phyloP scores from a whole-genome alignment of 2,329 filamentous ascomycete species.

The Aspergillus aculeatus region DNA sequence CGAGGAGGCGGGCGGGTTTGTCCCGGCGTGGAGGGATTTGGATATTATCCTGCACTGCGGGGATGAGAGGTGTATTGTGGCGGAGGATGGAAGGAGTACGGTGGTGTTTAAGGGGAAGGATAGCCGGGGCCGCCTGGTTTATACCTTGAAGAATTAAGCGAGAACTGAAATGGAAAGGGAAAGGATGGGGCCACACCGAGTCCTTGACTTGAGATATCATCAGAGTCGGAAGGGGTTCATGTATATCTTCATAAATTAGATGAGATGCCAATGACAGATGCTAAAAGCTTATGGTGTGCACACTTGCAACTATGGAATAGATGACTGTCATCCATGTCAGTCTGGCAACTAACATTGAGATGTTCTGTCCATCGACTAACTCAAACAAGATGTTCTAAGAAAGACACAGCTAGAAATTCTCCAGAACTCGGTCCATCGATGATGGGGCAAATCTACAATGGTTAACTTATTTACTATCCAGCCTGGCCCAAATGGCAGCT shows the following conservation, averaged over 20 bases:
- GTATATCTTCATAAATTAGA: too few relatives aligned
- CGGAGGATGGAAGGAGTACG: conserved; percentile 26
- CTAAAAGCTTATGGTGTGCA: too few relatives aligned
- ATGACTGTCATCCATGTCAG: too few relatives aligned
- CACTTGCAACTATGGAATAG: too few relatives aligned
- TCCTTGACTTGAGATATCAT: too few relatives aligned
- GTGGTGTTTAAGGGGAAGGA: conserved; percentile 31
- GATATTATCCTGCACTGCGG: conserved; percentile 53
- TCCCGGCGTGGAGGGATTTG: conserved; percentile 52
- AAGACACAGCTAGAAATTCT: too few relatives aligned
- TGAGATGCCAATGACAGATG: too few relatives aligned
- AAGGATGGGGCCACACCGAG: not conserved
- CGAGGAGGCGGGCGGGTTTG: conserved; percentile 43
- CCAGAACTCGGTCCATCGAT: not conserved
- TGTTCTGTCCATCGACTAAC: too few relatives aligned
- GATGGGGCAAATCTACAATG: not conserved
- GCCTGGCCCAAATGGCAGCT: conserved; percentile 3
- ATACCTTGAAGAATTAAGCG: conserved; percentile 27
- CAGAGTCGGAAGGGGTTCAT: too few relatives aligned
- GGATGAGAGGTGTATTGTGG: conserved; percentile 46
- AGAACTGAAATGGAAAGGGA: not conserved
- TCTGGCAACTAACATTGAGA: too few relatives aligned
- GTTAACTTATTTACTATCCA: not conserved
- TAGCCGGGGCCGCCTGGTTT: conserved; percentile 29
- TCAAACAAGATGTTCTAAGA: too few relatives aligned